These are phyloP conservation scores for Lichtheimia ornata DNA, from an alignment of 371 early-diverging fungal species.

Conservation along the genomic window DNA sequence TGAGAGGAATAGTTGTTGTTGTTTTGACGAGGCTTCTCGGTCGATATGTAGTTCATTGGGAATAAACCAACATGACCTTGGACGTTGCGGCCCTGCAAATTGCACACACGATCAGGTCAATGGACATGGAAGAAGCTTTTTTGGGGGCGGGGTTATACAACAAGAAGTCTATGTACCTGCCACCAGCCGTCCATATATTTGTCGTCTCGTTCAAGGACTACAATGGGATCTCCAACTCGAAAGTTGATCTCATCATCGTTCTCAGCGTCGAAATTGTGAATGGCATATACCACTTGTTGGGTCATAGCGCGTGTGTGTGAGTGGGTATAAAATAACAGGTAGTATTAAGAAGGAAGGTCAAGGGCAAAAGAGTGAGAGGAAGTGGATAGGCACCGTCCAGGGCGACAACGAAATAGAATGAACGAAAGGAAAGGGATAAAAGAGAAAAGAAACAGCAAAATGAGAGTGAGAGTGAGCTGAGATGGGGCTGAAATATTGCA, in stretches of 20 bases:
- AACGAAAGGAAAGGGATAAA: background rate
- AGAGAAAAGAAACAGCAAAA: slow-evolving; percentile 1
- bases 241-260: slow-evolving; percentile 81
- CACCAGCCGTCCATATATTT: slow-evolving; percentile 86
- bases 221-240: slow-evolving; percentile 66
- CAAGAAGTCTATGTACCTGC: slow-evolving; percentile 50
- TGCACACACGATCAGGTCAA: background rate
- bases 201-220: slow-evolving; percentile 79
- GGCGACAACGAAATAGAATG: background rate
- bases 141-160: background rate
- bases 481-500: slow-evolving; percentile 2
- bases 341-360: background rate
- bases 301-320: slow-evolving; percentile 17
- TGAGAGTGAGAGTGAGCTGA: background rate
- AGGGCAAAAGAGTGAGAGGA: background rate
- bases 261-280: slow-evolving; percentile 69
- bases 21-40: slow-evolving; percentile 32
- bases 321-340: no score
- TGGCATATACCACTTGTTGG: slow-evolving; percentile 59
- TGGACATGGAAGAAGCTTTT: no score
- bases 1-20: slow-evolving; percentile 17
- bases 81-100: slow-evolving; percentile 50
- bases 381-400: background rate
- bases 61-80: slow-evolving; percentile 75
- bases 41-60: slow-evolving; percentile 69